Conservation (phyloP, 768 basidiomycete genomes). For the Mycena alexandri region DNA sequence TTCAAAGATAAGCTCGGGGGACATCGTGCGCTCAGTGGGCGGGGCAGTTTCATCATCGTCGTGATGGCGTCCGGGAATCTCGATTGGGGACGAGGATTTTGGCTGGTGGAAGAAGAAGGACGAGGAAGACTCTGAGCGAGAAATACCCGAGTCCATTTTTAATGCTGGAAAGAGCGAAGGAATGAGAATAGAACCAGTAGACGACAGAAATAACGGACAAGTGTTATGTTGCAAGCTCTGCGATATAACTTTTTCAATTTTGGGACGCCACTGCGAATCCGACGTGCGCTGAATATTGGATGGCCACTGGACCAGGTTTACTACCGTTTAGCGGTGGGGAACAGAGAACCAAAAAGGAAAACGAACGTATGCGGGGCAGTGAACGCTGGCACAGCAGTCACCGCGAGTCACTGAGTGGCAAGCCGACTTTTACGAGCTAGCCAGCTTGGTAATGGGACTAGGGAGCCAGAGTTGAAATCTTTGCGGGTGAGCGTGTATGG, state of each 20-base stretch:
- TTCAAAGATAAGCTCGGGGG: constrained; percentile 66
- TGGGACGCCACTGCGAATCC: constrained; percentile 19
- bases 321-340: background rate
- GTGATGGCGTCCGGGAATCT: constrained; percentile 56
- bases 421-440: constrained; percentile 14
- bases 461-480: background rate
- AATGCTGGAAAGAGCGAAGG: background rate
- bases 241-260: constrained; percentile 20
- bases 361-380: constrained; percentile 18
- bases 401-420: background rate
- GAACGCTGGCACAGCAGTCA: constrained; percentile 18
- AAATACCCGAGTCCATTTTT: constrained; percentile 25
- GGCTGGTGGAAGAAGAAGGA: constrained; percentile 37
- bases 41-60: constrained; percentile 34
- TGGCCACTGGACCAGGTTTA: constrained; percentile 14
- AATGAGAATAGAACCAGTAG: background rate
- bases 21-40: constrained; percentile 48
- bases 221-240: constrained; percentile 8
- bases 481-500: too few species aligned
- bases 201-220: constrained; percentile 16
- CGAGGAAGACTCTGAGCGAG: constrained; percentile 26
- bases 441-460: constrained; percentile 16
- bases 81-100: constrained; percentile 57
- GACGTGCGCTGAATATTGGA: background rate
- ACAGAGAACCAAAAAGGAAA: background rate